phyloP scores from a whole-genome alignment of 495 filamentous ascomycete species.

The Penicillium arizonense region DNA sequence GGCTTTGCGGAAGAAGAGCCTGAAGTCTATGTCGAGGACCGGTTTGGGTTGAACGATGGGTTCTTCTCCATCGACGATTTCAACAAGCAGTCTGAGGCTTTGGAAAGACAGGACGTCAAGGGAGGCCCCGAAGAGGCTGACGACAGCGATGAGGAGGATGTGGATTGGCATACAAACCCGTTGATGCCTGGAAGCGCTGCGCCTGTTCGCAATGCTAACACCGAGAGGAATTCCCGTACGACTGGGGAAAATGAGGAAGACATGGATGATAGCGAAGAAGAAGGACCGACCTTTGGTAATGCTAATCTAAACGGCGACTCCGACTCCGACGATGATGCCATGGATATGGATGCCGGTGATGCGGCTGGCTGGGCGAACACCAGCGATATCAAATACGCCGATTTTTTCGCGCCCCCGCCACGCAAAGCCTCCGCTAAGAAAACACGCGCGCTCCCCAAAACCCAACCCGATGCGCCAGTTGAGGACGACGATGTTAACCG shows the following conservation, averaged over 20 bases:
- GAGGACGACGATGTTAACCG: slow-evolving; percentile 68
- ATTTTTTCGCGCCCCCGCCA: slow-evolving; percentile 86
- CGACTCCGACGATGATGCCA: slow-evolving; percentile 49
- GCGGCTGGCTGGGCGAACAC: slow-evolving; percentile 63
- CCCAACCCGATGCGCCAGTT: slow-evolving; percentile 42
- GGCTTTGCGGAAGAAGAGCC: slow-evolving; percentile 29
- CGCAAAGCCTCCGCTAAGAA: slow-evolving; percentile 60
- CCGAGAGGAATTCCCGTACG: slow-evolving; percentile 11
- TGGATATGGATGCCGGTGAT: slow-evolving; percentile 36
- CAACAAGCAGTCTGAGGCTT: slow-evolving; percentile 84
- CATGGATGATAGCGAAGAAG: slow-evolving; percentile 59
- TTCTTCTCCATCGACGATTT: slow-evolving; percentile 99
- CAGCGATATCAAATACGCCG: slow-evolving; percentile 80
- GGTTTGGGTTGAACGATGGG: slow-evolving; percentile 79
- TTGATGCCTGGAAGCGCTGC: slow-evolving; percentile 30
- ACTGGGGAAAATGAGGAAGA: slow-evolving; percentile 28
- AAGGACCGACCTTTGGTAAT: slow-evolving; percentile 75
- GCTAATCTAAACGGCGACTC: slow-evolving; percentile 60
- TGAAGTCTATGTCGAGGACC: slow-evolving; percentile 54
- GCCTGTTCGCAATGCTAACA: slow-evolving; percentile 8
- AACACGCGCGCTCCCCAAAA: slow-evolving; percentile 47
- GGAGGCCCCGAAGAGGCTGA: slow-evolving; percentile 65
- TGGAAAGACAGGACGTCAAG: slow-evolving; percentile 76
- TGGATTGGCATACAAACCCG: slow-evolving; percentile 82
- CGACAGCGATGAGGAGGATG: slow-evolving; percentile 76